phyloP scores from a whole-genome alignment of 257 asterid species.

The Solanum habrochaites region DNA sequence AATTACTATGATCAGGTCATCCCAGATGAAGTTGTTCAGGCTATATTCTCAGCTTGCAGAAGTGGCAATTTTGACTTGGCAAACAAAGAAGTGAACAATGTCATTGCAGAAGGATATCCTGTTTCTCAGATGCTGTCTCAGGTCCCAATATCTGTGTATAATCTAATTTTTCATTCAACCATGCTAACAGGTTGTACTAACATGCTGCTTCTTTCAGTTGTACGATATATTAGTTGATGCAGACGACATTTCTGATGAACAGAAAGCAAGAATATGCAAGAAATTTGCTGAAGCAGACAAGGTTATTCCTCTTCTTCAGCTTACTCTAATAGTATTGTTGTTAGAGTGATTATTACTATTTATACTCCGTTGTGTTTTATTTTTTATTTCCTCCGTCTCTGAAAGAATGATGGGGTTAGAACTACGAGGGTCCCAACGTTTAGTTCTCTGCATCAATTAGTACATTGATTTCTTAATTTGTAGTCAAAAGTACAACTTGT shows the following conservation, averaged over 20 bases:
- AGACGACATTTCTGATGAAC: constrained; percentile 63
- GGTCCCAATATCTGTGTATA: constrained; percentile 28
- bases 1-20: constrained; percentile 47
- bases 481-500: neutral
- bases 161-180: neutral
- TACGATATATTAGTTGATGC: constrained; percentile 57
- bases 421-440: neutral
- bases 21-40: constrained; percentile 50
- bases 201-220: constrained; percentile 40
- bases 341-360: neutral
- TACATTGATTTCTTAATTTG: neutral
- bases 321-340: neutral
- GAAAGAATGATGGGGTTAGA: neutral
- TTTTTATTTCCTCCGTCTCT: neutral
- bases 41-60: constrained; percentile 62
- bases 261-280: constrained; percentile 86
- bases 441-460: neutral
- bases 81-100: constrained; percentile 71
- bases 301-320: constrained; percentile 24
- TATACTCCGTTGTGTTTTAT: neutral
- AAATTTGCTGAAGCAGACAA: constrained; percentile 89
- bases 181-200: constrained; percentile 14
- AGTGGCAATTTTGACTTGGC: constrained; percentile 79
- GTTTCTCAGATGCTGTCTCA: constrained; percentile 83
- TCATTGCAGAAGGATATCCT: constrained; percentile 93